These are phyloP conservation scores for Penicillium subrubescens DNA, from an alignment of 495 filamentous ascomycete genomes.

Conservation along the genomic window DNA sequence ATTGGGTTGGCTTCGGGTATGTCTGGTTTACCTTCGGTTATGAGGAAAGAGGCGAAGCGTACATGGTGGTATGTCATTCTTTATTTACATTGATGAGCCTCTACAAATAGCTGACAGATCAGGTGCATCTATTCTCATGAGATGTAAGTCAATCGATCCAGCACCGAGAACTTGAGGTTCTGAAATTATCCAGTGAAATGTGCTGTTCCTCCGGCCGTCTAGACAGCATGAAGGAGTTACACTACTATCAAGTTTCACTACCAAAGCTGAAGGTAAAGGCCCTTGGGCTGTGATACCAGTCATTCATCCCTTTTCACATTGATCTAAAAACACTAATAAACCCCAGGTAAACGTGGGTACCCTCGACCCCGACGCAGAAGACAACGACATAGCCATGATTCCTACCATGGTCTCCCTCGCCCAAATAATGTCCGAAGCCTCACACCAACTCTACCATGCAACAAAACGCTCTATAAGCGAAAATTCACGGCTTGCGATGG, in stretches of 20 bases:
- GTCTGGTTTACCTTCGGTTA: not conserved
- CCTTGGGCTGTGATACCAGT: not conserved
- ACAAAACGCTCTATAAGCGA: not conserved
- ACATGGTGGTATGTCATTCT: not conserved
- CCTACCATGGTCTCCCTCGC: slow-evolving; percentile 30
- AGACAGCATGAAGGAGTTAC: slow-evolving; percentile 33
- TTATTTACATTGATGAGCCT: not conserved
- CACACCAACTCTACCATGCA: not conserved
- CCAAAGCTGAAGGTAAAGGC: slow-evolving; percentile 22
- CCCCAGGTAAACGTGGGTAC: not conserved
- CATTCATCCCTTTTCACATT: not conserved
- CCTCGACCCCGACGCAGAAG: slow-evolving; percentile 27
- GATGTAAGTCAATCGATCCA: not conserved
- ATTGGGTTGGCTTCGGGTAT: not conserved
- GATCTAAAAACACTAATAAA: not conserved
- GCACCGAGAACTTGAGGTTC: not conserved
- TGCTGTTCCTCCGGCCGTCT: slow-evolving; percentile 33
- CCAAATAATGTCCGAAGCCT: slow-evolving; percentile 26
- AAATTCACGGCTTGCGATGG: not conserved
- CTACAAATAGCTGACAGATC: not conserved
- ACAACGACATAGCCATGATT: slow-evolving; percentile 31
- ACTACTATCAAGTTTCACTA: slow-evolving; percentile 29
- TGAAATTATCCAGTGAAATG: slow-evolving; percentile 24
- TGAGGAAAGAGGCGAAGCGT: not conserved
- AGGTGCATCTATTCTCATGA: not conserved